Evolutionary conservation across 2,329 filamentous ascomycete genomes (phyloP).

Genomic region (Scolecobasidium constrictum): DNA sequence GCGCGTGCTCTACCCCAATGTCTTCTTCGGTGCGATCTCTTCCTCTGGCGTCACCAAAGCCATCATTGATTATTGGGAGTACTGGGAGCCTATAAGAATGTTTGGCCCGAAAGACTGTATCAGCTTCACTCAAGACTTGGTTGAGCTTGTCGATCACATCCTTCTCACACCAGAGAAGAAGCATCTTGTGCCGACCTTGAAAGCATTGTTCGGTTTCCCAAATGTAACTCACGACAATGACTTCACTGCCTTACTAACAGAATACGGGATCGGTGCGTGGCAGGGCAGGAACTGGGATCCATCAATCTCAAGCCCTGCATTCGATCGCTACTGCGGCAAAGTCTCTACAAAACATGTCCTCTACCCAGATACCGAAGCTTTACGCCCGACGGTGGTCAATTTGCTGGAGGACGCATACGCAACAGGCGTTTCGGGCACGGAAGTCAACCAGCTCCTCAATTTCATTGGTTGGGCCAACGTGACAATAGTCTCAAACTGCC

Average conservation of each 20-base stretch:
- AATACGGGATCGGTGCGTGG: slow-evolving; percentile 36
- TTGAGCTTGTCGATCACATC: slow-evolving; percentile 49
- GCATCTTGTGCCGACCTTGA: slow-evolving; percentile 33
- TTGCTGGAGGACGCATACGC: slow-evolving; percentile 16
- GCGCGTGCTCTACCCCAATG: slow-evolving; percentile 64
- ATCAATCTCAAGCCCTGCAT: slow-evolving; percentile 34
- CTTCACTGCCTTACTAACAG: slow-evolving; percentile 37
- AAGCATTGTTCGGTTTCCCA: slow-evolving; percentile 41
- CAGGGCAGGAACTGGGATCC: slow-evolving; percentile 53
- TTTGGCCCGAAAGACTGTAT: slow-evolving; percentile 54
- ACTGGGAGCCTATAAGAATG: slow-evolving; percentile 47
- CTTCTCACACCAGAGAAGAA: slow-evolving; percentile 36
- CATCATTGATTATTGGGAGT: slow-evolving; percentile 65
- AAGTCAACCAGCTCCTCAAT: slow-evolving; percentile 45
- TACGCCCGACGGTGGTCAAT: background rate
- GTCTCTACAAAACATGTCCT: slow-evolving; percentile 37
- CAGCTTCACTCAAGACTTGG: slow-evolving; percentile 48
- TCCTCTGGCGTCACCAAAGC: slow-evolving; percentile 71
- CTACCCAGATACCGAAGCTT: slow-evolving; percentile 20
- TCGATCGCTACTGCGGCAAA: slow-evolving; percentile 45
- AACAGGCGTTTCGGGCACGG: slow-evolving; percentile 22
- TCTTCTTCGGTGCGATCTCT: slow-evolving; percentile 69
- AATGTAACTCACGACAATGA: slow-evolving; percentile 40
- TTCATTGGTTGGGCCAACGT: slow-evolving; percentile 44
- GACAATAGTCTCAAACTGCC: slow-evolving; percentile 30